A percentile compares a stretch with the other conserved stretches of the same genome.
phyloP scores from a whole-genome alignment of 495 filamentous ascomycete genomes.

The Lentithecium fluviatile region DNA sequence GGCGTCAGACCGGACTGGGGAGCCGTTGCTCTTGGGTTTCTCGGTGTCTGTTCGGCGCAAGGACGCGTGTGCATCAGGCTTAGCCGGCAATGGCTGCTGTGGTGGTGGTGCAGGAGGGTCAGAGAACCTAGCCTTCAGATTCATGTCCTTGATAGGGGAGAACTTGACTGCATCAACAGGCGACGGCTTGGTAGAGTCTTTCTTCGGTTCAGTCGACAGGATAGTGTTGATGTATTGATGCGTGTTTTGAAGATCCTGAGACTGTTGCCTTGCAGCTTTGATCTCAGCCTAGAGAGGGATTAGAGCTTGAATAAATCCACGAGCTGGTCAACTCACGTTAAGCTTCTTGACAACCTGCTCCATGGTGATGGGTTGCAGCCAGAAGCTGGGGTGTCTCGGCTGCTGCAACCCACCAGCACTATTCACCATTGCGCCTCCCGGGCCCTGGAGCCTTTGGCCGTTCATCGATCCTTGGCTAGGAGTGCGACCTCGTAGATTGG shows the following conservation, averaged over 20 bases:
- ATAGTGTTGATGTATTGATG: constrained; percentile 75
- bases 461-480: constrained; percentile 68
- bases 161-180: constrained; percentile 25
- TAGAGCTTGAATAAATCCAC: constrained; percentile 27
- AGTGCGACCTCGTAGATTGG: constrained; percentile 65
- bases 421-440: constrained; percentile 42
- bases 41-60: constrained; percentile 76
- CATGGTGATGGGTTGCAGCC: constrained; percentile 83
- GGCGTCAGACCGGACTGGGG: constrained; percentile 44
- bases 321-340: constrained; percentile 62
- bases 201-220: constrained; percentile 68
- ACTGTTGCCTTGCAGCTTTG: constrained; percentile 81
- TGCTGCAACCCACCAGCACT: constrained; percentile 62
- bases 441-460: constrained; percentile 19
- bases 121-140: constrained; percentile 69
- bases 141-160: constrained; percentile 45
- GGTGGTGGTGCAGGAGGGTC: constrained; percentile 90
- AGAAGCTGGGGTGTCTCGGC: constrained; percentile 70
- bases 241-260: constrained; percentile 77
- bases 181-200: constrained; percentile 49
- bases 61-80: constrained; percentile 70
- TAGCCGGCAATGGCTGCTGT: constrained; percentile 85
- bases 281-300: constrained; percentile 67
- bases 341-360: constrained; percentile 94
- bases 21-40: constrained; percentile 62